A percentile compares a stretch with the other conserved stretches of the same genome.
Evolutionary conservation across 345 rosid species (phyloP).

Genomic region (Lepidium didymum): DNA sequence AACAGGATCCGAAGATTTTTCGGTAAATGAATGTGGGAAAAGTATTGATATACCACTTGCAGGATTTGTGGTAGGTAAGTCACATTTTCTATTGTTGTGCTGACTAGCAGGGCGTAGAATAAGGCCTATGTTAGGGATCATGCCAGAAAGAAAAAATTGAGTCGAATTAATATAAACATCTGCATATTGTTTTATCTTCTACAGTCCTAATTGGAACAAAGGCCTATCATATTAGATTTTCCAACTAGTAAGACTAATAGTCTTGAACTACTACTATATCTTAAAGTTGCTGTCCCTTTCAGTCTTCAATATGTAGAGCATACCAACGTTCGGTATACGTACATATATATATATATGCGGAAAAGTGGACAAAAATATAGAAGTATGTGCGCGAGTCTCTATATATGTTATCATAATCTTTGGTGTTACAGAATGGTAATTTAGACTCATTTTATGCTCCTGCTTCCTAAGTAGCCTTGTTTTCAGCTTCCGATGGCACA

Average conservation of each 20-base stretch:
- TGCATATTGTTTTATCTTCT: neutral
- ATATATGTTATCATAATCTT: neutral
- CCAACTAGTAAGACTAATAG: neutral
- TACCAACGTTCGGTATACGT: neutral
- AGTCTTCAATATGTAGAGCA: neutral
- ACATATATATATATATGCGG: neutral
- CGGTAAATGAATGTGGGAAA: conserved; percentile 6
- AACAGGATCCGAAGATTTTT: conserved; percentile 29
- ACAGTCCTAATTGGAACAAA: neutral
- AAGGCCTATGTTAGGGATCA: neutral
- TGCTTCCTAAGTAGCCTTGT: neutral
- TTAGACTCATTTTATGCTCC: neutral
- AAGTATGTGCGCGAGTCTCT: neutral
- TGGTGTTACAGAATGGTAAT: neutral
- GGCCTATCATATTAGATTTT: neutral
- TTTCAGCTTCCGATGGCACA: neutral
- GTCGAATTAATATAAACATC: neutral
- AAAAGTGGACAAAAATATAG: neutral
- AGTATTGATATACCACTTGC: conserved; percentile 64
- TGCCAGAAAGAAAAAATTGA: neutral
- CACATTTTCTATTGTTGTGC: conserved; percentile 6
- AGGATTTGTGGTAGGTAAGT: conserved; percentile 71
- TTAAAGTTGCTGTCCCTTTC: neutral
- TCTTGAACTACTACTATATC: neutral
- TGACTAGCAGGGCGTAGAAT: neutral